These are phyloP conservation scores for Thinopyrum obtusiflorum DNA, from an alignment of 202 grass and related monocot genomes.

Conservation along the genomic window DNA sequence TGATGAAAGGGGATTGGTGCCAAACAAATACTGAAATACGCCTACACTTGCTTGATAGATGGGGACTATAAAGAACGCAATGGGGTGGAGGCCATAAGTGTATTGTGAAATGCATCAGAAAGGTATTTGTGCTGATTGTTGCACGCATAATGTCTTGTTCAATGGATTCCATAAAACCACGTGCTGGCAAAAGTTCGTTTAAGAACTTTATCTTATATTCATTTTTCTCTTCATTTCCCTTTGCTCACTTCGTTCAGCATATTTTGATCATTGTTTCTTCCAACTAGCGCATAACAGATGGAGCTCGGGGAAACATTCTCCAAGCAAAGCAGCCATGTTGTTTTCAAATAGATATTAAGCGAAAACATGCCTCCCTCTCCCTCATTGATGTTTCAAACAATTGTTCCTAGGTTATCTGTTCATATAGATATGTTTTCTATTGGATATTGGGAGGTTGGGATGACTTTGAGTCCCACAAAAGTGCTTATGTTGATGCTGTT, in stretches of 20 bases:
- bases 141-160: slow-evolving; percentile 48
- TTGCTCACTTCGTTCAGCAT: not conserved
- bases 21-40: slow-evolving; percentile 32
- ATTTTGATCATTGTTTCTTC: not conserved
- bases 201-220: not conserved
- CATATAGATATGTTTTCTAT: not conserved
- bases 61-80: slow-evolving; percentile 39
- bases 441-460: not conserved
- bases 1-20: slow-evolving; percentile 44
- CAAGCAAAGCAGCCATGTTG: not conserved
- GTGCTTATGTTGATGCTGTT: not conserved
- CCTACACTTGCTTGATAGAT: slow-evolving; percentile 34
- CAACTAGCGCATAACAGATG: not conserved
- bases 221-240: not conserved
- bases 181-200: not conserved
- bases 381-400: not conserved
- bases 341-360: not conserved
- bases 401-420: not conserved
- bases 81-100: slow-evolving; percentile 33
- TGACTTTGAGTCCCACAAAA: not conserved
- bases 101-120: slow-evolving; percentile 60
- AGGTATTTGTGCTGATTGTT: slow-evolving; percentile 45
- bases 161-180: slow-evolving; percentile 49
- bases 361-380: not conserved
- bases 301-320: not conserved